Evolutionary conservation across 2,329 filamentous ascomycete species (phyloP).

Genomic region (Xylariales sp.): DNA sequence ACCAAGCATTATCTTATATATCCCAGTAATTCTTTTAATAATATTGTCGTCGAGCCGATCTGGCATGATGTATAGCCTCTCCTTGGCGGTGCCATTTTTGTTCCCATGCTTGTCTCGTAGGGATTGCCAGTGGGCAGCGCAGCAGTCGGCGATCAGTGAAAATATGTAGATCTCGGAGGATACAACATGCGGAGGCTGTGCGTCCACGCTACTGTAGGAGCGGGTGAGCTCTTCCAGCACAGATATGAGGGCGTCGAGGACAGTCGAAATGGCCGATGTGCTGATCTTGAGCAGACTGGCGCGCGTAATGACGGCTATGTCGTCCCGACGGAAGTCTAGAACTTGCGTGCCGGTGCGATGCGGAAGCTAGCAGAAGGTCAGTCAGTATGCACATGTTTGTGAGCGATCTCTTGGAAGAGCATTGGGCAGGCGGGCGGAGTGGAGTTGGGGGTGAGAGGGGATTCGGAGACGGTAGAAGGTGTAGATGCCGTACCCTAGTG

Average conservation of each 20-base stretch:
- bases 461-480: too few relatives aligned
- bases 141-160: constrained; percentile 61
- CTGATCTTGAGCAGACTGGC: constrained; percentile 59
- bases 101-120: constrained; percentile 25
- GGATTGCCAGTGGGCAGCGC: constrained; percentile 54
- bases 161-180: constrained; percentile 63
- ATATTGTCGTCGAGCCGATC: constrained; percentile 44
- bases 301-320: constrained; percentile 56
- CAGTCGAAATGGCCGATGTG: constrained; percentile 44
- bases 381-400: constrained; percentile 1
- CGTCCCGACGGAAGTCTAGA: constrained; percentile 55
- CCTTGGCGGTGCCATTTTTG: constrained; percentile 8
- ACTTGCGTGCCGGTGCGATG: constrained; percentile 56
- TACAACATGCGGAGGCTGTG: constrained; percentile 56
- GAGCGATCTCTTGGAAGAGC: too few relatives aligned
- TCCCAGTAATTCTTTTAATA: constrained; percentile 51
- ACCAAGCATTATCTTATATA: constrained; percentile 51
- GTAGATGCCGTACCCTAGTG: constrained; percentile 45
- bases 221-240: constrained; percentile 55
- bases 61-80: constrained; percentile 18
- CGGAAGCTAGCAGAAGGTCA: constrained; percentile 43
- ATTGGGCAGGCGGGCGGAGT: too few relatives aligned
- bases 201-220: constrained; percentile 45
- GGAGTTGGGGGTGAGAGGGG: too few relatives aligned
- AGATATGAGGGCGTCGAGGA: constrained; percentile 53